phyloP scores from a whole-genome alignment of 2,329 filamentous ascomycete genomes.

The Exophiala sp. region DNA sequence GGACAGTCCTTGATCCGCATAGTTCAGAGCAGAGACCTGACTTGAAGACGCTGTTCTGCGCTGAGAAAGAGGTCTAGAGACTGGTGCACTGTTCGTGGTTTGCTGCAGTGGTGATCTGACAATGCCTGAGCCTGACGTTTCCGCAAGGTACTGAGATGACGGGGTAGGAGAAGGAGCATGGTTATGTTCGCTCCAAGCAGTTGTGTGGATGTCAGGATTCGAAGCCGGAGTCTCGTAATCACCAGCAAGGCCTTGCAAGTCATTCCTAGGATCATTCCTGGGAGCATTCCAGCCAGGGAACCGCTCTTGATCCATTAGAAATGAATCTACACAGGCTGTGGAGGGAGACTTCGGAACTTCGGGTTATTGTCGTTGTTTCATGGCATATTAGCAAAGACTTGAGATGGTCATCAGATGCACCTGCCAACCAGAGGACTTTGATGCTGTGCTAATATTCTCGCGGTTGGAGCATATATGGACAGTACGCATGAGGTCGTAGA shows the following conservation, averaged over 20 bases:
- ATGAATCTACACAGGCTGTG: background rate
- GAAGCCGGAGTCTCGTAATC: slow-evolving; percentile 6
- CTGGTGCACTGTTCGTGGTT: slow-evolving; percentile 3
- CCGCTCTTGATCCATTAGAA: slow-evolving; percentile 16
- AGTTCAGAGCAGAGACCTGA: slow-evolving; percentile 11
- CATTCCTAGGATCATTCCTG: slow-evolving; percentile 16
- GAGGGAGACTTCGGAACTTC: no score
- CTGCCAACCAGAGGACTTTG: no score
- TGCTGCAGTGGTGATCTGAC: slow-evolving; percentile 19
- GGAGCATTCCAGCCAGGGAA: slow-evolving; percentile 17
- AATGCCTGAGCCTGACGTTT: slow-evolving; percentile 11
- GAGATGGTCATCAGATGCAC: no score
- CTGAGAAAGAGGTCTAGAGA: slow-evolving; percentile 20
- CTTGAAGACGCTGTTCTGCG: slow-evolving; percentile 21
- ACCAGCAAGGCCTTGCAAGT: slow-evolving; percentile 15
- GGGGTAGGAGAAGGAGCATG: slow-evolving; percentile 3
- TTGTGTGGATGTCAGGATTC: slow-evolving; percentile 1
- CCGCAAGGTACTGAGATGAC: slow-evolving; percentile 12
- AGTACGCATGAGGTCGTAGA: no score
- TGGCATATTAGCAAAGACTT: background rate
- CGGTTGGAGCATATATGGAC: no score
- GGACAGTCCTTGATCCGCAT: slow-evolving; percentile 19
- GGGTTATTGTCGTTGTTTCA: background rate
- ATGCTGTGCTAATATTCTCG: no score
- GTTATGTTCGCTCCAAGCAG: slow-evolving; percentile 13